These are phyloP conservation scores for Macrophomina tecta DNA, from an alignment of 2,329 filamentous ascomycete species.

Conservation along the genomic window DNA sequence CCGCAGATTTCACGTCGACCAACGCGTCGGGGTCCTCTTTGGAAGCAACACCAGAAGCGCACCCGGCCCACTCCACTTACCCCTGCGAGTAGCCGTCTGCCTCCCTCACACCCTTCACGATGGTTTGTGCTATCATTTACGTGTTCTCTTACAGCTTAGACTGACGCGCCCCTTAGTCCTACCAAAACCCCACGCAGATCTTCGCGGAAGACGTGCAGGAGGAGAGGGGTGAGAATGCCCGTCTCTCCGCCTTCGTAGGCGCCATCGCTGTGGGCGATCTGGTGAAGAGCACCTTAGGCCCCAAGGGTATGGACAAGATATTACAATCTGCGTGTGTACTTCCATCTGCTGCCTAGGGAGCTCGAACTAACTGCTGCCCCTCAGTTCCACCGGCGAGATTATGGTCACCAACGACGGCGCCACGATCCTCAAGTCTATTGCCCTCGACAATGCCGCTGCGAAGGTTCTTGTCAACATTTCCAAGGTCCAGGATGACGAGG, in stretches of 20 bases:
- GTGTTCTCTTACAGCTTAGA: neutral
- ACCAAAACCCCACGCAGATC: conserved; percentile 87
- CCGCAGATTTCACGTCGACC: conserved; percentile 28
- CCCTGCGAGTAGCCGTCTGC: conserved; percentile 22
- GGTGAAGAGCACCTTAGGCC: conserved; percentile 95
- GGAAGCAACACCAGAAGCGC: conserved; percentile 26
- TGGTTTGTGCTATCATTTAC: conserved; percentile 10
- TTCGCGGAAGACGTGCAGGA: conserved; percentile 96
- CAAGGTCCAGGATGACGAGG: conserved; percentile 98
- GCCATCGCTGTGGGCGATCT: conserved; percentile 97
- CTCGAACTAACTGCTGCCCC: conserved; percentile 34
- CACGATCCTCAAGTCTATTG: conserved; percentile 97
- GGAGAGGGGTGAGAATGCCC: conserved; percentile 99
- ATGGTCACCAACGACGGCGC: conserved; percentile 99
- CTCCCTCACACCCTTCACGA: conserved; percentile 20
- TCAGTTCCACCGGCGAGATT: conserved; percentile 90
- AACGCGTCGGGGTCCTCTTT: conserved; percentile 25
- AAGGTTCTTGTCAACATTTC: conserved; percentile 99
- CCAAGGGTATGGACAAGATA: conserved; percentile 99
- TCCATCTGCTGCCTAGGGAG: neutral
- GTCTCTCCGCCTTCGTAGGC: conserved; percentile 96
- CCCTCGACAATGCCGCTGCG: conserved; percentile 95
- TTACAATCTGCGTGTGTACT: conserved; percentile 82
- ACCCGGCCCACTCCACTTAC: conserved; percentile 21
- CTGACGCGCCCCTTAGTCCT: conserved; percentile 39